Evolutionary conservation across 768 basidiomycete genomes (phyloP).

Genomic region (Phlebiopsis gigantea): DNA sequence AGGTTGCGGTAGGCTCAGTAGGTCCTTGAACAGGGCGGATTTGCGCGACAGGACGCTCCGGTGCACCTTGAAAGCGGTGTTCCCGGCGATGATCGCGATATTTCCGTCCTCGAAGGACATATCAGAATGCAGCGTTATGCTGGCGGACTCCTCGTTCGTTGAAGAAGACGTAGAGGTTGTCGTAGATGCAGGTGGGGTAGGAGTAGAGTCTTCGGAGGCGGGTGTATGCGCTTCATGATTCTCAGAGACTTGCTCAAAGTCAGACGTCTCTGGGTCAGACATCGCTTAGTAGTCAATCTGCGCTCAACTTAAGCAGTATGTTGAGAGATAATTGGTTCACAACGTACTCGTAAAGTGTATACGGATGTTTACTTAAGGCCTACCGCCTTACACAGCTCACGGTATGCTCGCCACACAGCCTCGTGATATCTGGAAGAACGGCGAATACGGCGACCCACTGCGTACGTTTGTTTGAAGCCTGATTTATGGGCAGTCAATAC

Average conservation of each 20-base stretch:
- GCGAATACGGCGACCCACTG: too few relatives aligned
- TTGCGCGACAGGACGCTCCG: constrained; percentile 5
- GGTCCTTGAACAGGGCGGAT: constrained; percentile 10
- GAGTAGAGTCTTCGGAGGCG: not conserved
- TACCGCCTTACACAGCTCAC: too few relatives aligned
- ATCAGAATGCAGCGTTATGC: not conserved
- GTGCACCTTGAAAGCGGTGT: not conserved
- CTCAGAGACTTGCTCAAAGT: constrained; percentile 1
- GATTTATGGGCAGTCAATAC: too few relatives aligned
- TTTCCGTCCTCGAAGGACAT: constrained; percentile 11
- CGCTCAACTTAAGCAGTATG: too few relatives aligned
- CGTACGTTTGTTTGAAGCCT: too few relatives aligned
- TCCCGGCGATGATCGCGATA: constrained; percentile 6
- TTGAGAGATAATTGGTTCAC: too few relatives aligned
- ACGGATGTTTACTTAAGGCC: too few relatives aligned
- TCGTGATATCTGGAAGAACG: too few relatives aligned
- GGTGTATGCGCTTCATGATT: not conserved
- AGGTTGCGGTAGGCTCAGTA: constrained; percentile 7
- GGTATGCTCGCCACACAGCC: too few relatives aligned
- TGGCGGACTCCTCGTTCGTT: not conserved
- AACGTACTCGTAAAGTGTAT: too few relatives aligned
- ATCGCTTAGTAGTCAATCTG: not conserved
- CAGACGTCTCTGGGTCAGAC: not conserved
- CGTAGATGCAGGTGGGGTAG: not conserved
- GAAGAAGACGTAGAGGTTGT: not conserved